Evolutionary conservation across 371 early-diverging fungal genomes (phyloP).

Genomic region (Blakeslea trispora): DNA sequence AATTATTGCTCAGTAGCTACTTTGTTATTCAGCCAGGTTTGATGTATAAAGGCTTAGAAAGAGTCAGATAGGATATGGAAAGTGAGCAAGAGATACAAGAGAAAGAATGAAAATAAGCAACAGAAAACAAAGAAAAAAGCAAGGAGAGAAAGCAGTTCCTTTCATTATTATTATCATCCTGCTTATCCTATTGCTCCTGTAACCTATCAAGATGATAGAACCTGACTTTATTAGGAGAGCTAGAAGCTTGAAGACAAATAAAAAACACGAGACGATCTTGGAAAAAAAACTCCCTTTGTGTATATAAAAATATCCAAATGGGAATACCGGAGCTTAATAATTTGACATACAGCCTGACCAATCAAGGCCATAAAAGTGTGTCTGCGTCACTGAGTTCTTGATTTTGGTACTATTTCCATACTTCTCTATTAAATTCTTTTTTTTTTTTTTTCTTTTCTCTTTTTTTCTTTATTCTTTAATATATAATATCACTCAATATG

Average conservation of each 20-base stretch:
- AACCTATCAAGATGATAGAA: no score
- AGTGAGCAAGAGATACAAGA: no score
- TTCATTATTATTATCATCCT: no score
- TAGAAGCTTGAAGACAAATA: neutral
- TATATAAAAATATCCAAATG: neutral
- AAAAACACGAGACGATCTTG: neutral
- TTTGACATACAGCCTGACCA: constrained; percentile 8
- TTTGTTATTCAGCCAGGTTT: no score
- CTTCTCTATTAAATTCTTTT: constrained; percentile 13
- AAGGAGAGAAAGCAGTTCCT: no score
- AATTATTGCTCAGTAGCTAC: neutral
- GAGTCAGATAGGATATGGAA: no score
- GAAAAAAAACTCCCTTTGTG: neutral
- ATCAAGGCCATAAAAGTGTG: constrained; percentile 4
- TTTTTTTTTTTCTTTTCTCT: constrained; percentile 27
- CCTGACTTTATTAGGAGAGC: no score
- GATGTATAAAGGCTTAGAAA: no score
- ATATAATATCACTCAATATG: constrained; percentile 44
- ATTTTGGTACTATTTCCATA: constrained; percentile 11
- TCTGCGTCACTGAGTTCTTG: constrained; percentile 16
- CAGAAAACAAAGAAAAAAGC: no score
- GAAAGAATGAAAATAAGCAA: no score
- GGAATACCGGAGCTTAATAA: neutral
- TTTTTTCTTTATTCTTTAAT: constrained; percentile 28
- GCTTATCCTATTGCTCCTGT: no score